These are phyloP conservation scores for Fusarium lateritium DNA, from an alignment of 2,329 filamentous ascomycete genomes.

Conservation along the genomic window DNA sequence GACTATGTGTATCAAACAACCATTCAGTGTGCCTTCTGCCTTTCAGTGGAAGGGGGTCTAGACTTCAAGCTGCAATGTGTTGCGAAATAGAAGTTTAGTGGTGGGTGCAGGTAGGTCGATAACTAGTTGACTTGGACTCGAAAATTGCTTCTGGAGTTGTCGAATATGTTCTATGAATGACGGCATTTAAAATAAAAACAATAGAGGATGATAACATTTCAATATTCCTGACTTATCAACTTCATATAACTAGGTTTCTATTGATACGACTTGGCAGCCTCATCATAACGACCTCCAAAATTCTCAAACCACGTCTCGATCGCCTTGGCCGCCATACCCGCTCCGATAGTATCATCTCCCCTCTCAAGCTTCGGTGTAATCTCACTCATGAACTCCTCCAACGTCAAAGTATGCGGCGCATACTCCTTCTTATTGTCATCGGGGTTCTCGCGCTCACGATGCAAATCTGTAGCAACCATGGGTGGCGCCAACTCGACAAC, in stretches of 20 bases:
- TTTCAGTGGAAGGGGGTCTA: too few relatives aligned
- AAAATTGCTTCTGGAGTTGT: too few relatives aligned
- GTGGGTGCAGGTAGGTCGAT: too few relatives aligned
- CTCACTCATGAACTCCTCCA: constrained; percentile 69
- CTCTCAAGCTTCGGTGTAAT: constrained; percentile 60
- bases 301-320: constrained; percentile 61
- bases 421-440: constrained; percentile 72
- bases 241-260: not conserved
- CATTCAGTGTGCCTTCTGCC: too few relatives aligned
- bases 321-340: constrained; percentile 58
- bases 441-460: constrained; percentile 68
- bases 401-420: constrained; percentile 57
- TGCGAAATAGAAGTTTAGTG: too few relatives aligned
- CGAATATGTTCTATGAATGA: too few relatives aligned
- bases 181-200: too few relatives aligned
- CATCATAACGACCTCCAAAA: constrained; percentile 52
- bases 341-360: constrained; percentile 64
- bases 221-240: too few relatives aligned
- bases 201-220: too few relatives aligned
- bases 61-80: too few relatives aligned
- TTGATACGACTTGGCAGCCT: constrained; percentile 15
- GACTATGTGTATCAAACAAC: too few relatives aligned
- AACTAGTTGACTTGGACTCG: too few relatives aligned
- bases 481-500: constrained; percentile 71
- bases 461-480: constrained; percentile 67